These are phyloP conservation scores for Yarrowia porcina DNA, from an alignment of 805 yeast genomes.

Conservation along the genomic window DNA sequence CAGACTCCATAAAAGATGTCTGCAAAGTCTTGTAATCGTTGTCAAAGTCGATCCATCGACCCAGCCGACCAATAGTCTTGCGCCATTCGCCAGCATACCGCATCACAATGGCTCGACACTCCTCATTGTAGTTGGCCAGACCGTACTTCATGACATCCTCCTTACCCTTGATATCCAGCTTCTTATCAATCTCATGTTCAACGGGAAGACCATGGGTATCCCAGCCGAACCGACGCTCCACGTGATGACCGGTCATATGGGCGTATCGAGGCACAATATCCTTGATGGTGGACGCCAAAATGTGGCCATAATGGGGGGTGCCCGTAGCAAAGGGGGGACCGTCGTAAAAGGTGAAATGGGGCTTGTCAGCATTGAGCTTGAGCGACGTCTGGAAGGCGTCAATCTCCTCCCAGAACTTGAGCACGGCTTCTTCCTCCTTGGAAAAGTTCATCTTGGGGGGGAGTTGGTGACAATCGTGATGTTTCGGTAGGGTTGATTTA, in stretches of 20 bases:
- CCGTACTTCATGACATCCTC: constrained; percentile 94
- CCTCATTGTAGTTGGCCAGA: constrained; percentile 86
- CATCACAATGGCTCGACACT: constrained; percentile 97
- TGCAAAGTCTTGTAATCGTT: constrained; percentile 96
- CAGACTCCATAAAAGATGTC: constrained; percentile 95
- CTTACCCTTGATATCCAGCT: constrained; percentile 85
- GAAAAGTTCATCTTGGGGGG: constrained; percentile 55
- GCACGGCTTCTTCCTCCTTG: constrained; percentile 80
- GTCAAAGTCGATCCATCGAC: constrained; percentile 99
- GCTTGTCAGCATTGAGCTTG: constrained; percentile 77
- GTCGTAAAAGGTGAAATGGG: constrained; percentile 90
- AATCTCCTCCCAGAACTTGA: constrained; percentile 79
- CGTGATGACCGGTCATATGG: constrained; percentile 94
- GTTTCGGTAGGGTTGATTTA: neutral
- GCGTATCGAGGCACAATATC: constrained; percentile 98
- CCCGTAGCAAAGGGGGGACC: constrained; percentile 99
- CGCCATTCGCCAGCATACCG: constrained; percentile 96
- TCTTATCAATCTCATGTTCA: constrained; percentile 98
- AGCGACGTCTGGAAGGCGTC: constrained; percentile 90
- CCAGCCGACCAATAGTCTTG: constrained; percentile 85
- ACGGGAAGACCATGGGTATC: constrained; percentile 99
- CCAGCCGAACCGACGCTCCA: constrained; percentile 98
- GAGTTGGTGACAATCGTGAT: too few relatives aligned
- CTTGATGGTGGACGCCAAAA: constrained; percentile 92
- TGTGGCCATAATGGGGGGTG: constrained; percentile 98